phyloP scores from a whole-genome alignment of 2,329 filamentous ascomycete species.

The Apiospora marii region DNA sequence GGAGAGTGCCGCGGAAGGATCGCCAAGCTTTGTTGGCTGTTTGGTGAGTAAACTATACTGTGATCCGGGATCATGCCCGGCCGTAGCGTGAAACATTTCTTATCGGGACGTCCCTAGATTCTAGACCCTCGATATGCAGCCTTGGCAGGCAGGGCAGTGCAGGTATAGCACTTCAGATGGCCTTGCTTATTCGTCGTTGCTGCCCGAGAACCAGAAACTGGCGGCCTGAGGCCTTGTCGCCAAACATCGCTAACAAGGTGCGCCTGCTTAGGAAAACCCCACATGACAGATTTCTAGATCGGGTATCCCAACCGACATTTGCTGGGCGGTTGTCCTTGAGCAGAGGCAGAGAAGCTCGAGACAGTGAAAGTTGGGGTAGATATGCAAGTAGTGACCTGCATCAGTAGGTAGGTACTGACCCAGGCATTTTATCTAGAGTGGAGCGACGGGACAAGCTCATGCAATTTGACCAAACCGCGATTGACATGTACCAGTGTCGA shows the following conservation, averaged over 20 bases:
- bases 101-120: constrained; percentile 6
- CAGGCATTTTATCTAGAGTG: not conserved
- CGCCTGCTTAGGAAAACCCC: not conserved
- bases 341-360: not conserved
- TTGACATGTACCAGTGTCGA: not conserved
- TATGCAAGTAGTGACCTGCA: not conserved
- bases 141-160: constrained; percentile 4
- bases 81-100: constrained; percentile 7
- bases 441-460: not conserved
- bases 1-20: constrained; percentile 3
- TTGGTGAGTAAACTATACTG: constrained; percentile 17
- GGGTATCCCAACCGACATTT: constrained; percentile 8
- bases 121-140: not conserved
- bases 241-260: not conserved
- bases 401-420: not conserved
- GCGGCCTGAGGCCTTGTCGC: not conserved
- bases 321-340: not conserved
- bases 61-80: constrained; percentile 5
- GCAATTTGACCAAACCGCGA: not conserved
- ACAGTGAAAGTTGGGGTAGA: not conserved
- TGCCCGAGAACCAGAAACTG: not conserved
- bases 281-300: not conserved
- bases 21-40: constrained; percentile 5
- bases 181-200: not conserved
- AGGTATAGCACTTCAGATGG: not conserved